phyloP scores from a whole-genome alignment of 352 stramenopile genomes.

The Globisporangium cystogenes region DNA sequence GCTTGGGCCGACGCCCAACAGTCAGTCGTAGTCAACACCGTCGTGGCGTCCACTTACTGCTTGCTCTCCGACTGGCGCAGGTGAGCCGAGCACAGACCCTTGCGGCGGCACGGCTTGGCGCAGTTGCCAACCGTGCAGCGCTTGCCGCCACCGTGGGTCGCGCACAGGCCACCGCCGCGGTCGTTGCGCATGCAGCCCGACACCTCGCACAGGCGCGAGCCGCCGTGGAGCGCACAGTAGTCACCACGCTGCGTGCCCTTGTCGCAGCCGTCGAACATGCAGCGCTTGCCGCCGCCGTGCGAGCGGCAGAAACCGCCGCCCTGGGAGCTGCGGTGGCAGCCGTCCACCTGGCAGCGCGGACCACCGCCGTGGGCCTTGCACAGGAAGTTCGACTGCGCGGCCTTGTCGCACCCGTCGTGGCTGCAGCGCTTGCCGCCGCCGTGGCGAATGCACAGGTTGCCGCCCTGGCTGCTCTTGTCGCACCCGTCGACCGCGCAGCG shows the following conservation, averaged over 20 bases:
- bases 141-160: conserved; percentile 80
- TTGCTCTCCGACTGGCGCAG: conserved; percentile 34
- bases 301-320: conserved; percentile 78
- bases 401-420: conserved; percentile 72
- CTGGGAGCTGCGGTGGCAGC: conserved; percentile 70
- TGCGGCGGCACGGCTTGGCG: conserved; percentile 71
- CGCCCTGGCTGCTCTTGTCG: conserved; percentile 75
- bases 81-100: conserved; percentile 80
- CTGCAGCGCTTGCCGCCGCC: conserved; percentile 80
- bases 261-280: conserved; percentile 75
- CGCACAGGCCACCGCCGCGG: conserved; percentile 69
- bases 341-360: conserved; percentile 62
- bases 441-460: conserved; percentile 84
- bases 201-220: conserved; percentile 78
- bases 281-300: conserved; percentile 85
- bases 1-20: neutral
- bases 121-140: conserved; percentile 67
- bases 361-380: conserved; percentile 86
- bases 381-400: conserved; percentile 77
- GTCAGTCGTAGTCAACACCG: conserved; percentile 1
- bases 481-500: conserved; percentile 76
- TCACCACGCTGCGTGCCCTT: conserved; percentile 86
- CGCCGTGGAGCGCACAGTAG: conserved; percentile 83
- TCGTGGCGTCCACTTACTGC: conserved; percentile 7
- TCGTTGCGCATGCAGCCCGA: conserved; percentile 81